Percentiles rank a stretch among this genome's conserved stretches.
These are phyloP conservation scores for Cordyceps cicadae DNA, from an alignment of 2,329 filamentous ascomycete genomes.

Conservation along the genomic window DNA sequence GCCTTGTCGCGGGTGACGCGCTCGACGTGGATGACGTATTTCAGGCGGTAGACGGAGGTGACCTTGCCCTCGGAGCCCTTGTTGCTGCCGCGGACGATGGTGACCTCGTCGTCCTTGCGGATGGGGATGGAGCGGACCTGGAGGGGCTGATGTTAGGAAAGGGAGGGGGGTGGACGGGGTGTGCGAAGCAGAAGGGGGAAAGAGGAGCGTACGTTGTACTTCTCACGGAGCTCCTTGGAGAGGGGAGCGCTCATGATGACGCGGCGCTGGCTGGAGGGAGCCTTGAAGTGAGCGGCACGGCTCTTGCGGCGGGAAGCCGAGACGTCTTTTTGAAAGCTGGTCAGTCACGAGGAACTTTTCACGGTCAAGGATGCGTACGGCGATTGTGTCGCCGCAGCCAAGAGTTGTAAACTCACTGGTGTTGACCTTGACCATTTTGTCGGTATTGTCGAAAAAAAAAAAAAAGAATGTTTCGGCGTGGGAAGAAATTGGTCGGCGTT, in stretches of 20 bases:
- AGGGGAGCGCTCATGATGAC: slow-evolving; percentile 95
- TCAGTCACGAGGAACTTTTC: neutral
- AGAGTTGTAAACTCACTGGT: slow-evolving; percentile 36
- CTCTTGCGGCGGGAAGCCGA: slow-evolving; percentile 90
- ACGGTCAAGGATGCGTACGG: no score
- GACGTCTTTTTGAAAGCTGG: slow-evolving; percentile 38
- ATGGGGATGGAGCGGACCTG: slow-evolving; percentile 92
- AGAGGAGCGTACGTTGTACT: slow-evolving; percentile 76
- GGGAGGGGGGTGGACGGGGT: no score
- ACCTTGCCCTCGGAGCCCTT: slow-evolving; percentile 99
- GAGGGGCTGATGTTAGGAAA: neutral
- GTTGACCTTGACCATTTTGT: slow-evolving; percentile 67
- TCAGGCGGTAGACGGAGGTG: slow-evolving; percentile 94
- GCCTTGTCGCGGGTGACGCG: slow-evolving; percentile 95
- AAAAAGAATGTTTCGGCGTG: slow-evolving; percentile 10
- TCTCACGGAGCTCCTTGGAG: slow-evolving; percentile 94
- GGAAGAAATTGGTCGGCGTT: slow-evolving; percentile 21
- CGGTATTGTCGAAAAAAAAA: slow-evolving; percentile 20
- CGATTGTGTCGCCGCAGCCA: neutral
- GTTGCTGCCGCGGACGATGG: slow-evolving; percentile 83
- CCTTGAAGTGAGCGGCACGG: slow-evolving; percentile 96
- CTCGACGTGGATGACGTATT: slow-evolving; percentile 96
- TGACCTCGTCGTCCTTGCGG: slow-evolving; percentile 95
- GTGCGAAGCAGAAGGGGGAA: neutral
- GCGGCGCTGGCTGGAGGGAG: slow-evolving; percentile 88